Evolutionary conservation across 768 basidiomycete species (phyloP), one percentile per base, ranked within the genome.

Genomic region (Pluteus cervinus): DNA sequence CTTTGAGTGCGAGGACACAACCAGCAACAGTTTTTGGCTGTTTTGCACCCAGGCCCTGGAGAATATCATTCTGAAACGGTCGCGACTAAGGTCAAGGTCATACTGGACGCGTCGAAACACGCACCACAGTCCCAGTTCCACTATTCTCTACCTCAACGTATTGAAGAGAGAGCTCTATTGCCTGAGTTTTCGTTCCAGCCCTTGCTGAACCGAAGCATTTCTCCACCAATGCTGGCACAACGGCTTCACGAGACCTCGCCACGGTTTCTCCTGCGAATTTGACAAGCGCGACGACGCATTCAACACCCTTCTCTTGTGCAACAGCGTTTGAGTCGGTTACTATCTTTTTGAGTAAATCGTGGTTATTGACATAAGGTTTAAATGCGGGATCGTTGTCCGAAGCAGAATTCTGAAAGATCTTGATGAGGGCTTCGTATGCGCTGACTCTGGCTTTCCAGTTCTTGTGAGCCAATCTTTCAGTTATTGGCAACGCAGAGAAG

Each of bases 401-500:
- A 49, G 84, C 84, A 33, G 92, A 91, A 29, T 78, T 83, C 53
- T 81, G 79, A 58, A 96, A 96, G 41, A 76, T 81, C 62, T 86
- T 83, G 66, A 84, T 77, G 46, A 98, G 76, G 15, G 83, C 63
- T 55, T 89, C 86, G 60, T 98, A 99, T 44, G 78, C 96, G 58
- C 79, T 90, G 52, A 94, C 78, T 49, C 96, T 82, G 41, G 96
- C 96, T 63, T 98, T 98, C 96, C 96, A 99, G 58, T 94, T 94
- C 74, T 97, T 98, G 70, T 97, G 90, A 5, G 76, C 65, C 39
- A 94, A 81, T 30, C 93, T 62, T 47, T 94, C 90, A 9, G 75
- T 61, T 32, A 96, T 73, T 15, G 88, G 66, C 35, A 97, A 71
- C 20, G 71, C 54, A 29, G 81, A 81, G 58, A 93, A 97, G 62